These are phyloP conservation scores for Boletus pseudopeckii DNA, from an alignment of 768 basidiomycete genomes.

Conservation along the genomic window DNA sequence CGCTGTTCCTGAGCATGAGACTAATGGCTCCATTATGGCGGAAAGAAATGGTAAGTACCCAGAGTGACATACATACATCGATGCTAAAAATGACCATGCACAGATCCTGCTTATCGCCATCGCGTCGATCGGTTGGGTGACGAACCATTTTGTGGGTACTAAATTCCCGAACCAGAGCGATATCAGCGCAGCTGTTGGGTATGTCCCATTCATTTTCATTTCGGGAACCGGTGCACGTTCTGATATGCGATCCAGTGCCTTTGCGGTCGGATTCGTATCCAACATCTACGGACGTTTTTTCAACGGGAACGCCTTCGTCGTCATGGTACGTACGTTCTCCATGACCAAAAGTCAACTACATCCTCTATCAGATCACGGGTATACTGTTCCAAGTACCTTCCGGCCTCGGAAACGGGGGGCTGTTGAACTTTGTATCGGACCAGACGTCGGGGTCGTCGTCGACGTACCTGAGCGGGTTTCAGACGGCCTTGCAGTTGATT, in stretches of 20 bases:
- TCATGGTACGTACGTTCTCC: conserved; percentile 62
- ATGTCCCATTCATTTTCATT: conserved; percentile 16
- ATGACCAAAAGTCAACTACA: neutral
- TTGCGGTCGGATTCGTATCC: conserved; percentile 76
- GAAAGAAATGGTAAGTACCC: conserved; percentile 50
- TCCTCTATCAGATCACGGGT: conserved; percentile 52
- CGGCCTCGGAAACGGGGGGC: conserved; percentile 75
- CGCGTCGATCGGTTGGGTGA: conserved; percentile 70
- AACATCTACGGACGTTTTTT: conserved; percentile 77
- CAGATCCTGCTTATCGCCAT: conserved; percentile 55
- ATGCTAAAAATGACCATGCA: neutral
- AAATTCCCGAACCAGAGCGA: conserved; percentile 69
- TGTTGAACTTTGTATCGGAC: conserved; percentile 64
- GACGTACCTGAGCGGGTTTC: conserved; percentile 68
- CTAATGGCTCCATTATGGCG: conserved; percentile 58
- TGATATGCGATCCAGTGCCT: conserved; percentile 44
- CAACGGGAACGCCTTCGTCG: conserved; percentile 71
- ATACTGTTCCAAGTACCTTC: conserved; percentile 85
- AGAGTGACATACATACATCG: neutral
- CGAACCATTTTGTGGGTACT: conserved; percentile 61
- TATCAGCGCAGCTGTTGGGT: conserved; percentile 75
- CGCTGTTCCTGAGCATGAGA: conserved; percentile 61
- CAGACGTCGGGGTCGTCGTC: conserved; percentile 48
- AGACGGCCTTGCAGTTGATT: conserved; percentile 72
- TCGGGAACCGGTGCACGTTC: neutral